Conservation (phyloP, 2,329 filamentous ascomycete genomes). For the Fusarium avenaceum region DNA sequence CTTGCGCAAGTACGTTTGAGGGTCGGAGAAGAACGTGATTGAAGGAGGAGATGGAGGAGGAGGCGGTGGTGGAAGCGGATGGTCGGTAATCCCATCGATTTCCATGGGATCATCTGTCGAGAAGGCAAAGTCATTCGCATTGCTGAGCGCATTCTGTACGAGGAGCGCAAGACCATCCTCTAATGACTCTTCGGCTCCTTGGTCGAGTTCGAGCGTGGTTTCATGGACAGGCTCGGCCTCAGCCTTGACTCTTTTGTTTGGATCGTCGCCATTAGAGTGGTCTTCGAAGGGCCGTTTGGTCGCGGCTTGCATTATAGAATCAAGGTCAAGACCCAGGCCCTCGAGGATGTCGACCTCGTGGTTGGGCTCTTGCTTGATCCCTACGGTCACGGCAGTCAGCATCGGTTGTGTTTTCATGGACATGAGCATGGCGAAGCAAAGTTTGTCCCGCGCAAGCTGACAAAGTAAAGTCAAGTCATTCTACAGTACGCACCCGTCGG, state of each 20-base stretch:
- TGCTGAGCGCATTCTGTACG: constrained; percentile 58
- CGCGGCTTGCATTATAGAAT: constrained; percentile 53
- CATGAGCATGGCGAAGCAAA: constrained; percentile 10
- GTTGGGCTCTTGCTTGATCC: constrained; percentile 58
- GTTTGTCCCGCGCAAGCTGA: constrained; percentile 22
- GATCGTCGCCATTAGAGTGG: constrained; percentile 46
- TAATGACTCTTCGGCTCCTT: constrained; percentile 49
- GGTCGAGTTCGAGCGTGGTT: constrained; percentile 39
- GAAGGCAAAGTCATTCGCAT: constrained; percentile 57
- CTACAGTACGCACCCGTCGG: constrained; percentile 53
- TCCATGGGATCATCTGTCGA: constrained; percentile 53
- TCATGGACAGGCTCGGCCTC: constrained; percentile 43
- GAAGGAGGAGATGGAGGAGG: constrained; percentile 46
- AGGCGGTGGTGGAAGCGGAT: constrained; percentile 41
- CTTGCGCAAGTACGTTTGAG: constrained; percentile 55
- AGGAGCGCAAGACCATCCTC: constrained; percentile 56
- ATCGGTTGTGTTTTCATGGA: constrained; percentile 10
- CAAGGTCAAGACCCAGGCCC: constrained; percentile 54
- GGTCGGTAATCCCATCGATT: constrained; percentile 52
- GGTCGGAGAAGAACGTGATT: constrained; percentile 54
- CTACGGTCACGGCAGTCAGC: constrained; percentile 50
- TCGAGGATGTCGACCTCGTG: constrained; percentile 56
- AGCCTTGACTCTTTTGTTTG: constrained; percentile 55
- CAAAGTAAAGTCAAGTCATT: constrained; percentile 18
- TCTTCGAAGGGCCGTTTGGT: constrained; percentile 57